These are phyloP conservation scores for Fusarium fujikuroi DNA, from an alignment of 2,329 filamentous ascomycete species.

Conservation along the genomic window DNA sequence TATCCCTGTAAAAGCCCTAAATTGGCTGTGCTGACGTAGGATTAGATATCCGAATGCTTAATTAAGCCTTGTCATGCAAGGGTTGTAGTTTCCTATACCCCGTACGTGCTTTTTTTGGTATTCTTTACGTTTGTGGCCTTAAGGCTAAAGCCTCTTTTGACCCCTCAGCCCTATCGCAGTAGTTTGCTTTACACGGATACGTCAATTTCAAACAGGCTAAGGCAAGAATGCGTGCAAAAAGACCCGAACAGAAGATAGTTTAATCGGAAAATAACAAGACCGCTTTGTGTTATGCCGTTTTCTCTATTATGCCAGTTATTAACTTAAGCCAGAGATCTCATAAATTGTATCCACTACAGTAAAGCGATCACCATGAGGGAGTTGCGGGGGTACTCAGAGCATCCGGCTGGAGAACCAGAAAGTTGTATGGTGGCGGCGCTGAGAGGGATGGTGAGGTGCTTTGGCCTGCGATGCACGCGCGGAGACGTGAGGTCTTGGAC, in stretches of 20 bases:
- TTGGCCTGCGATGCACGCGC: fast-evolving
- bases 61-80: background rate
- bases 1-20: background rate
- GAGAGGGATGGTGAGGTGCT: fast-evolving
- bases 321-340: background rate
- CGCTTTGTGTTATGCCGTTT: background rate
- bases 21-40: background rate
- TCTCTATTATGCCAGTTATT: background rate
- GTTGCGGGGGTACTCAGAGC: too few relatives aligned
- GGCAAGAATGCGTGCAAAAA: too few relatives aligned
- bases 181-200: background rate
- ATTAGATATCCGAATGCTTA: too few relatives aligned
- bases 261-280: background rate
- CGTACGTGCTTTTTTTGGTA: too few relatives aligned
- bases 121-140: too few relatives aligned
- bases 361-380: too few relatives aligned
- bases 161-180: too few relatives aligned
- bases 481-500: fast-evolving
- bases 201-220: too few relatives aligned
- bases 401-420: fast-evolving
- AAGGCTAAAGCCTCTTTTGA: too few relatives aligned
- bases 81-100: background rate
- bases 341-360: background rate
- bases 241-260: too few relatives aligned
- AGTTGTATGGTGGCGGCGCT: fast-evolving